phyloP scores from a whole-genome alignment of 1,284 basidiomycete species.

The Pseudozyma tsukubaensis region DNA sequence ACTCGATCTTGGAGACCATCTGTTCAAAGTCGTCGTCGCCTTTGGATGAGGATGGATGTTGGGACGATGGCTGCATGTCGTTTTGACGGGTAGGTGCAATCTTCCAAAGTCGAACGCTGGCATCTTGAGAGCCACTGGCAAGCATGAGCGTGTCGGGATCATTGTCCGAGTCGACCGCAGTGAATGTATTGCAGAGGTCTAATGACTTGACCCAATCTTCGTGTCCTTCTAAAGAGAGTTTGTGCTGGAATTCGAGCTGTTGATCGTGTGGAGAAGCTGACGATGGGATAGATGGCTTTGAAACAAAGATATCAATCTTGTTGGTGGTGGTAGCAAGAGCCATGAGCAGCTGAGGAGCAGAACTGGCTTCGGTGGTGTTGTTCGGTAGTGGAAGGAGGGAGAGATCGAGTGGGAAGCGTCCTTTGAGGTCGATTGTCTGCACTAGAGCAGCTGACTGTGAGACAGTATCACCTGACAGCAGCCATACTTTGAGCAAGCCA shows the following conservation, averaged over 20 bases:
- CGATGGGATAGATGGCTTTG: too few species aligned
- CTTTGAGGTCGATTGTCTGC: conserved; percentile 53
- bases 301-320: conserved; percentile 54
- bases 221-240: conserved; percentile 60
- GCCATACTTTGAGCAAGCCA: conserved; percentile 54
- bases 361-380: not conserved
- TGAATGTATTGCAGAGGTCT: conserved; percentile 49
- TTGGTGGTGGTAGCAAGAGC: conserved; percentile 61
- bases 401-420: conserved; percentile 60
- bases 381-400: conserved; percentile 52
- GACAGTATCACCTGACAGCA: conserved; percentile 11
- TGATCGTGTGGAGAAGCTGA: conserved; percentile 6
- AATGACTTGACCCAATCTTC: conserved; percentile 67
- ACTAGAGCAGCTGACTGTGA: conserved; percentile 11
- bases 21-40: conserved; percentile 60
- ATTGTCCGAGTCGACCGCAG: conserved; percentile 5
- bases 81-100: conserved; percentile 21
- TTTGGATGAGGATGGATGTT: not conserved
- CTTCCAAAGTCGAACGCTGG: conserved; percentile 64
- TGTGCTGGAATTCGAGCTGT: conserved; percentile 33
- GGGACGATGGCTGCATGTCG: not conserved
- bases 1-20: conserved; percentile 59
- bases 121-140: conserved; percentile 63
- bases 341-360: conserved; percentile 35
- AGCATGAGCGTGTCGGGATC: conserved; percentile 44